These are phyloP conservation scores for Martensiomyces pterosporus DNA, from an alignment of 192 early-diverging fungal species.

Conservation along the genomic window DNA sequence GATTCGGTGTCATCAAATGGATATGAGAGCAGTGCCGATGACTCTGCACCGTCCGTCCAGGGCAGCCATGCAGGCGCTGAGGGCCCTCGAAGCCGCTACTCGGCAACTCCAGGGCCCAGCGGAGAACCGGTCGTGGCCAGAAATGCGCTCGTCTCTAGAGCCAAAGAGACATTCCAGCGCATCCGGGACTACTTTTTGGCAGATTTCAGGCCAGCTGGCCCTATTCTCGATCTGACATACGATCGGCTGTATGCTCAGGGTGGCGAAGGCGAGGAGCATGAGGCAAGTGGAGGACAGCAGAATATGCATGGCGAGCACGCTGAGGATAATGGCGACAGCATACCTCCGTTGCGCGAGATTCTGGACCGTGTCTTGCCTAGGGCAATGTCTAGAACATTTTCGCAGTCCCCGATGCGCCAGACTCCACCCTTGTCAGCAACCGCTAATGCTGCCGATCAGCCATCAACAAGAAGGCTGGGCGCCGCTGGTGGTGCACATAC, in stretches of 20 bases:
- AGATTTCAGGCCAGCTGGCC: conserved; percentile 34
- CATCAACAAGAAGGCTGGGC: no score
- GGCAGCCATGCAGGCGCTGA: no score
- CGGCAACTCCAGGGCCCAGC: no score
- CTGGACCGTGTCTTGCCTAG: conserved; percentile 30
- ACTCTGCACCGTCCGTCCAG: no score
- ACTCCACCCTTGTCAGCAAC: no score
- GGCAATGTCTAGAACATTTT: conserved; percentile 22
- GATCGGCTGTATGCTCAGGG: conserved; percentile 42
- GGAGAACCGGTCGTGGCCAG: no score
- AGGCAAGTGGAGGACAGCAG: neutral
- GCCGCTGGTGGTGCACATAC: no score
- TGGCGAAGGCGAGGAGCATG: conserved; percentile 3
- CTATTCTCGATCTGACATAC: conserved; percentile 47
- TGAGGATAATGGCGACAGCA: conserved; percentile 25
- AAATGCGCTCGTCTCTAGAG: conserved; percentile 2
- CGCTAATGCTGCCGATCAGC: no score
- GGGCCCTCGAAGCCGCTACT: no score
- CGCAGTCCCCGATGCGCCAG: conserved; percentile 3
- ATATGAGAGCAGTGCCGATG: no score
- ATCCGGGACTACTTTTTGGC: conserved; percentile 47
- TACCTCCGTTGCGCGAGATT: conserved; percentile 30
- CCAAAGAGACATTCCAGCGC: conserved; percentile 12
- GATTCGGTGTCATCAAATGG: no score
- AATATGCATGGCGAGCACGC: conserved; percentile 6